These are phyloP conservation scores for Sinapis alba DNA, from an alignment of 441 rosid species.

Conservation along the genomic window DNA sequence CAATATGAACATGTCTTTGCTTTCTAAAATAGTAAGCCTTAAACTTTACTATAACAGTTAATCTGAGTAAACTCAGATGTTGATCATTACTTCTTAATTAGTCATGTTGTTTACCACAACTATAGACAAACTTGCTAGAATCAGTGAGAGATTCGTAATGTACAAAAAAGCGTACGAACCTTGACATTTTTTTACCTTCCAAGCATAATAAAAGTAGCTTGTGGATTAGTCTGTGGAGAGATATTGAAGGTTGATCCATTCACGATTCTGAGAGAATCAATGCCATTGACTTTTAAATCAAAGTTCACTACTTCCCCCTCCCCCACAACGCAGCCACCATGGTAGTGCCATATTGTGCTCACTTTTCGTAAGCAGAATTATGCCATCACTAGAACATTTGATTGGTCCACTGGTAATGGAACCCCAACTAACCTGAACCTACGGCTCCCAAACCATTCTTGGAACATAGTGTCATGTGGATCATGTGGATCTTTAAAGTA, in stretches of 20 bases:
- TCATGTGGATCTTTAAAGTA: conserved; percentile 54
- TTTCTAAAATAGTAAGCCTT: conserved; percentile 4
- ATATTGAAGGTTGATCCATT: conserved; percentile 32
- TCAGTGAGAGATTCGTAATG: not conserved
- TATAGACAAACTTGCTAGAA: not conserved
- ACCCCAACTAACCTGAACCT: conserved; percentile 46
- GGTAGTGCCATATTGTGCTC: no score
- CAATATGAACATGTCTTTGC: conserved; percentile 13
- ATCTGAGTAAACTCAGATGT: not conserved
- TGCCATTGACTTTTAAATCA: no score
- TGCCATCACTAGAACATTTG: conserved; percentile 28
- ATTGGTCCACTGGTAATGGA: conserved; percentile 38
- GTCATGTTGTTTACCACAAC: conserved; percentile 9
- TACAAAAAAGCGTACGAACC: not conserved
- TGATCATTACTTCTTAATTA: conserved; percentile 7
- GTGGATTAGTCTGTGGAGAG: conserved; percentile 93
- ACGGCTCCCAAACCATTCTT: conserved; percentile 66
- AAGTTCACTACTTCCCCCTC: no score
- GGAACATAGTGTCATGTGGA: conserved; percentile 61
- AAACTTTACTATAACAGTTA: not conserved
- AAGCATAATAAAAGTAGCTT: conserved; percentile 92
- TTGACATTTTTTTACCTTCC: conserved; percentile 55
- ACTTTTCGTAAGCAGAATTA: no score
- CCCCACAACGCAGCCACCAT: no score
- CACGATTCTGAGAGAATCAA: no score